Base-by-base conservation (phyloP, 768 basidiomycete genomes). In the Pisolithus orientalis region DNA sequence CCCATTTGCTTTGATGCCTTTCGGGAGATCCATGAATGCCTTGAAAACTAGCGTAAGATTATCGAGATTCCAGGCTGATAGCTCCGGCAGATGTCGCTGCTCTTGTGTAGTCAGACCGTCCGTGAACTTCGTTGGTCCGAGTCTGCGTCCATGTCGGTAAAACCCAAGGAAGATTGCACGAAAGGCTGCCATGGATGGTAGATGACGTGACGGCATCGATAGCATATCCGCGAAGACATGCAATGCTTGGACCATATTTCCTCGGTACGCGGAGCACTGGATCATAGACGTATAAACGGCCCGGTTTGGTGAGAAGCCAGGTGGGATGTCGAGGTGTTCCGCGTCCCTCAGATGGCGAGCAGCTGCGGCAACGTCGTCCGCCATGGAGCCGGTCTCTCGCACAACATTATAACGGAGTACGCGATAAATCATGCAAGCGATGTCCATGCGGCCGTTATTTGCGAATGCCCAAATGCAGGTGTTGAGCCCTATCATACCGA, bases 101-200 rank as follows among this genome's bases (percentile, higher is more conserved):
- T 59, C 51, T n/a, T 51, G 9, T 39, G 49, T 29, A 38, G 51
- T 40, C 10, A 50, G 14, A 37, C 28, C 40, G 44, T 38, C 55
- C 40, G 51, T 31, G 5, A 40, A 49, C 34, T 16, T 10, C n/a
- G 27, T 27, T 21, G 55, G 48, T 4, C 43, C 51, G 40, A 66
- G 61, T 28, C 68, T 56, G 38, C 49, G 53, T 25, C 79, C 87
- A 57, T 87, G 82, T 10, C 78, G 79, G 6, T 74, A 71, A 63
- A 90, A 93, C 1, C 87, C 90, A 16, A 86, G 75, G 61, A 94
- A 91, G 39, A 94, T 64, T 16, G 80, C 80, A 21, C 87, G 80
- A 64, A 85, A 93, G 31, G 81, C 72, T 21, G 77, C 66, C 44
- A 80, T 62, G 1, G 74, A 79, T 3, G 80, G 79, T 25, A 62